These are phyloP conservation scores for Manihot esculenta DNA, from an alignment of 441 rosid species.

Conservation along the genomic window DNA sequence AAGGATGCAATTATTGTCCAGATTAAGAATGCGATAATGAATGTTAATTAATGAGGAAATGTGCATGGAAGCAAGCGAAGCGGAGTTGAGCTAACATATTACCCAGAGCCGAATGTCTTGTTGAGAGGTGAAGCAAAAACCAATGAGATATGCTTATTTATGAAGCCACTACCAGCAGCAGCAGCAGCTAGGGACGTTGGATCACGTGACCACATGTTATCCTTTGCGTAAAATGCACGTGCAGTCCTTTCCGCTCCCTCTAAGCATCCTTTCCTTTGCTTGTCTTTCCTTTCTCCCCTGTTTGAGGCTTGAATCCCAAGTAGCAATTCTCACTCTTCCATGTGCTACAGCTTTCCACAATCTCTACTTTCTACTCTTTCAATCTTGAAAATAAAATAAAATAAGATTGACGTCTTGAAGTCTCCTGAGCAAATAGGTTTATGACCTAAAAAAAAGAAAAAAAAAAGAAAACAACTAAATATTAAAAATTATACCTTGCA, in stretches of 20 bases:
- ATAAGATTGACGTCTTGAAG: too few relatives aligned
- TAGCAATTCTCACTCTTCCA: background rate
- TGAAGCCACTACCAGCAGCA: too few relatives aligned
- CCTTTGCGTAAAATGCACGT: constrained; percentile 37
- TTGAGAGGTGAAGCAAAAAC: constrained; percentile 28
- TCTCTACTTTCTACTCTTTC: background rate
- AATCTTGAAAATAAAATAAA: too few relatives aligned
- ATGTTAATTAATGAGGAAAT: background rate
- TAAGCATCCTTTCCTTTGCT: constrained; percentile 12
- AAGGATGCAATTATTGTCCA: too few relatives aligned
- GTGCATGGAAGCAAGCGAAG: constrained; percentile 6
- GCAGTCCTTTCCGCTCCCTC: constrained; percentile 20
- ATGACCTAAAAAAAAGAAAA: too few relatives aligned
- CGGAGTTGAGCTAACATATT: background rate
- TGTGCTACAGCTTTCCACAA: constrained; percentile 16
- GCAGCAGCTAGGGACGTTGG: too few relatives aligned
- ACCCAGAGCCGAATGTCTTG: constrained; percentile 38
- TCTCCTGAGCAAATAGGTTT: too few relatives aligned
- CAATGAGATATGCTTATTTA: constrained; percentile 21
- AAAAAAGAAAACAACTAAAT: too few relatives aligned
- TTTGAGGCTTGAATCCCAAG: constrained; percentile 19
- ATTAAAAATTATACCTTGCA: too few relatives aligned
- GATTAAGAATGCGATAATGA: background rate
- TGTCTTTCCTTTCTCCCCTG: background rate
- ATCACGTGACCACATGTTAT: constrained; percentile 34